Evolutionary conservation across 352 stramenopile genomes (phyloP), one percentile per base, ranked within the genome.

Genomic region (Phytophthora megakarya): DNA sequence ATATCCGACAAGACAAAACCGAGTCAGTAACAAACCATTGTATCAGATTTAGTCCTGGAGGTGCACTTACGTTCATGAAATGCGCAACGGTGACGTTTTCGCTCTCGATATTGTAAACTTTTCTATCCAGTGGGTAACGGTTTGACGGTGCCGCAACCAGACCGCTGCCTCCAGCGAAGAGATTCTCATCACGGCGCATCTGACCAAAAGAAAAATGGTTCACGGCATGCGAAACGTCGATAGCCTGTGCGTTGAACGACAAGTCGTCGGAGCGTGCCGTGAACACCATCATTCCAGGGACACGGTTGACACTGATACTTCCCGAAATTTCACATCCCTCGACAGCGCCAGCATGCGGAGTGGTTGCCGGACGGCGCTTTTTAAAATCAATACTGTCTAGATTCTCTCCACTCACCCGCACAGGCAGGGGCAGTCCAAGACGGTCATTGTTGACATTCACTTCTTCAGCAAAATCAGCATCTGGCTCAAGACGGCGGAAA

Each of bases 131-230:
- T 21, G 84, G 81, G 44, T 78, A 92, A 9, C 80, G 77, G 48
- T 92, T 82, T 9, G 80, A 89, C 18, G 80, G 67, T 16, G 48
- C 59, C 21, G 69, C 69, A 19, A 92, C 56, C 10, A 84, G 26
- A 2, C 75, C 55, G 33, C 60, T 71, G 39, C 59, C 72, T 35
- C 79, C 75, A 48, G 72, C 51, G 5, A 93, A 65, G 47, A 90
- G 52, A 18, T 88, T 81, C 60, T 94, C 83, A 2, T 65, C 73
- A 25, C 71, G 73, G 35, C 80, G 81, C 19, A 92, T 80, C 58
- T 95, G 83, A n/a, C 86, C 86, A 54, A 95, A 95, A 8, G 84
- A 95, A 26, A 95, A 93, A 59, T 95, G 84, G 62, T 92, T 88
- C 25, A 94, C 81, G 49, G 72, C 46, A 45, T 94, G 85, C 0